Evolutionary conservation across 352 stramenopile species (phyloP).

Genomic region (Phytopythium helicoides): DNA sequence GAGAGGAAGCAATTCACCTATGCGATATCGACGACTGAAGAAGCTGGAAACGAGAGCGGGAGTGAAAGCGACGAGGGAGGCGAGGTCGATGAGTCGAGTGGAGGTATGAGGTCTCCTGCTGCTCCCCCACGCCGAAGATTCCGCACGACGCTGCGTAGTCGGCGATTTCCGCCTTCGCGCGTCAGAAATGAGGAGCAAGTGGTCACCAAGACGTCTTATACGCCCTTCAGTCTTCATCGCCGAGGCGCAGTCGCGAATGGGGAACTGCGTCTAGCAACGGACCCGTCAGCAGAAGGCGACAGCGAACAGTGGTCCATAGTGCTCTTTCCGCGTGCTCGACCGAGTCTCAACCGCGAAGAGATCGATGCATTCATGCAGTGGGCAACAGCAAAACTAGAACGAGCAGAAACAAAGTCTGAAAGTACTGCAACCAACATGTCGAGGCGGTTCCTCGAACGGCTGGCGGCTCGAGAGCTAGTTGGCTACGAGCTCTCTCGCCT

Average conservation of each 20-base stretch:
- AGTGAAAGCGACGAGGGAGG: too few relatives aligned
- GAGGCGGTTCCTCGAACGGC: slow-evolving; percentile 13
- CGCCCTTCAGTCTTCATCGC: slow-evolving; percentile 25
- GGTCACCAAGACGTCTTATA: slow-evolving; percentile 22
- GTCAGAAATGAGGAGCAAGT: slow-evolving; percentile 30
- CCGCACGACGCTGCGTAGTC: slow-evolving; percentile 30
- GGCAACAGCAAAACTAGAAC: slow-evolving; percentile 15
- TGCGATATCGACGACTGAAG: too few relatives aligned
- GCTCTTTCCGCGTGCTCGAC: slow-evolving; percentile 36
- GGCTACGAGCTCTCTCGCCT: slow-evolving; percentile 45
- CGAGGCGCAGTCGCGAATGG: neutral
- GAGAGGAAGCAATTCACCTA: too few relatives aligned
- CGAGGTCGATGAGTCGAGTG: too few relatives aligned
- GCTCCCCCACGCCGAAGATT: slow-evolving; percentile 14
- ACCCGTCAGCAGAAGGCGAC: slow-evolving; percentile 16
- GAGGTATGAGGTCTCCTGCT: neutral
- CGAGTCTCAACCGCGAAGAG: slow-evolving; percentile 24
- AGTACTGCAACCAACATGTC: neutral
- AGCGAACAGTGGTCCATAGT: slow-evolving; percentile 33
- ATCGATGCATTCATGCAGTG: slow-evolving; percentile 31
- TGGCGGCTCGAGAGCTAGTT: slow-evolving; percentile 31
- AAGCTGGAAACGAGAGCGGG: too few relatives aligned
- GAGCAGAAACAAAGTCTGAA: neutral
- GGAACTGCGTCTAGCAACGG: slow-evolving; percentile 8
- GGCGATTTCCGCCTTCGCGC: slow-evolving; percentile 36